Percentiles rank a stretch among this genome's conserved stretches.
These are phyloP conservation scores for Solanum corneliomulleri DNA, from an alignment of 257 asterid genomes.

Conservation along the genomic window DNA sequence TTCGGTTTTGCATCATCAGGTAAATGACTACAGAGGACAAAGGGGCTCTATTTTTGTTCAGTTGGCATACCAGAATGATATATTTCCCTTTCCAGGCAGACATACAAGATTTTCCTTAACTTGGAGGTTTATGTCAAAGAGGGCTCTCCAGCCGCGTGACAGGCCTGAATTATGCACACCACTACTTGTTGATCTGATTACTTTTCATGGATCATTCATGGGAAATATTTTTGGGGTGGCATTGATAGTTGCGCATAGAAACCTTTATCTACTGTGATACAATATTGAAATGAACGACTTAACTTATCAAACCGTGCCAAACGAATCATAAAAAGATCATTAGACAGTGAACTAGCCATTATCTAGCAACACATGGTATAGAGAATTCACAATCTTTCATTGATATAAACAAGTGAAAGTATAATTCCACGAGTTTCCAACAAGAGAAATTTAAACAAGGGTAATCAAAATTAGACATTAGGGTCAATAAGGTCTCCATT, in stretches of 20 bases:
- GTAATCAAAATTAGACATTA: slow-evolving; percentile 27
- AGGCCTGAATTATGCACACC: not conserved
- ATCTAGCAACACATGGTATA: not conserved
- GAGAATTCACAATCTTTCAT: not conserved
- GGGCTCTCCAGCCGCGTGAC: not conserved
- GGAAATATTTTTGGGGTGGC: not conserved
- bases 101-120: not conserved
- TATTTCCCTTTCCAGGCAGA: not conserved
- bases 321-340: not conserved
- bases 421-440: not conserved
- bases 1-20: not conserved
- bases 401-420: not conserved
- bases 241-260: not conserved
- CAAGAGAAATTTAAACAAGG: not conserved
- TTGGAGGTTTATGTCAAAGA: not conserved
- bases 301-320: not conserved
- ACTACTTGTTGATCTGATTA: not conserved
- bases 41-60: not conserved
- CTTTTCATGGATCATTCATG: not conserved
- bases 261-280: not conserved
- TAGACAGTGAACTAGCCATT: not conserved
- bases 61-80: not conserved
- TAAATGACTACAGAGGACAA: not conserved
- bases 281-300: not conserved
- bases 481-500: slow-evolving; percentile 92